Evolutionary conservation across 768 basidiomycete genomes (phyloP).

Genomic region (Hypsizygus marmoreus): DNA sequence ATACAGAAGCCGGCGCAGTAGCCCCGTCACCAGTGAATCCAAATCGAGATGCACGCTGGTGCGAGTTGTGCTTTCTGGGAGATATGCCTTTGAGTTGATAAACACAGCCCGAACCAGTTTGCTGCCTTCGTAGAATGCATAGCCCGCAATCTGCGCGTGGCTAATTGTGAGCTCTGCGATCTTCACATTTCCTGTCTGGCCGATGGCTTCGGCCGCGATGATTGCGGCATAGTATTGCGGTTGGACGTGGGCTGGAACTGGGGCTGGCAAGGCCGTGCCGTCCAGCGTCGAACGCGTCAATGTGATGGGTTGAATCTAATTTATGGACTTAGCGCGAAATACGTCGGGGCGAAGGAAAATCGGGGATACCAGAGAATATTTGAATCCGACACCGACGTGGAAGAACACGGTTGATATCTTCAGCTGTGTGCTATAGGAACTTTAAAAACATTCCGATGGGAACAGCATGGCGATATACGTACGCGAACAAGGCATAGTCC

Average conservation of each 20-base stretch:
- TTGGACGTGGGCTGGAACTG: conserved; percentile 62
- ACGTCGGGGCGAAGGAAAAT: not conserved
- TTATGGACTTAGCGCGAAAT: not conserved
- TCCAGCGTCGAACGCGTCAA: conserved; percentile 60
- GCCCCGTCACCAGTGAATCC: conserved; percentile 33
- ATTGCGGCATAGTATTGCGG: conserved; percentile 68
- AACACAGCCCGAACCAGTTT: conserved; percentile 51
- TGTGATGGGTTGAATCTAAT: conserved; percentile 63
- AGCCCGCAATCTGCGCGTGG: conserved; percentile 53
- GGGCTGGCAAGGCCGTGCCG: conserved; percentile 48
- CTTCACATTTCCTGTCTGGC: conserved; percentile 38
- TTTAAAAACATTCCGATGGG: not conserved
- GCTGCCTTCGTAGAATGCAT: conserved; percentile 57
- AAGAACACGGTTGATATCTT: conserved; percentile 60
- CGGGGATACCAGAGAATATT: conserved; percentile 64
- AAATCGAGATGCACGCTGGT: conserved; percentile 44
- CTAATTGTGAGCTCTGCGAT: conserved; percentile 50
- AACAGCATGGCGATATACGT: conserved; percentile 11
- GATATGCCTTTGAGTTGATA: conserved; percentile 59
- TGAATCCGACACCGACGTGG: conserved; percentile 72
- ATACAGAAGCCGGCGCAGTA: conserved; percentile 29
- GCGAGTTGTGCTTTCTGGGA: conserved; percentile 36
- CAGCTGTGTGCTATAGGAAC: conserved; percentile 25
- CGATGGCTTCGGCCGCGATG: conserved; percentile 59
- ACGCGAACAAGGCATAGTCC: conserved; percentile 65